A percentile compares a stretch with the other conserved stretches of the same genome.
phyloP scores from a whole-genome alignment of 176 grass and related monocot genomes.

The Phyllostachys edulis region DNA sequence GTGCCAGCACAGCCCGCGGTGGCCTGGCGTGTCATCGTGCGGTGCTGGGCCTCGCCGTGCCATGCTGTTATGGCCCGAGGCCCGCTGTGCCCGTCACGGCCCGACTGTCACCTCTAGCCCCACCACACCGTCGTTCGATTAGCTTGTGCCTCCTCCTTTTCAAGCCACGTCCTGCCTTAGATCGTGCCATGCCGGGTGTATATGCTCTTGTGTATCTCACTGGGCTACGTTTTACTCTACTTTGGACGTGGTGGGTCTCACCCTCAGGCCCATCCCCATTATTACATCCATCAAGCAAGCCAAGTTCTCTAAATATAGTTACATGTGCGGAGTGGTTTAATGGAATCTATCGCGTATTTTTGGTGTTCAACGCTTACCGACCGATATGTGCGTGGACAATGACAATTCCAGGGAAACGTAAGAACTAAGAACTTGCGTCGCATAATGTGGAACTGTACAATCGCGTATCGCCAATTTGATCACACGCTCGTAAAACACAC shows the following conservation, averaged over 20 bases:
- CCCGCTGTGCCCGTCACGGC: too few species aligned
- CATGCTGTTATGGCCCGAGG: too few species aligned
- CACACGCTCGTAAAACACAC: too few species aligned
- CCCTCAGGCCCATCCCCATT: slow-evolving; percentile 1
- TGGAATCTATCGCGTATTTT: not conserved
- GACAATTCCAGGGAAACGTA: not conserved
- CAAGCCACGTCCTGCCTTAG: too few species aligned
- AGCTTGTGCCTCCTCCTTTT: too few species aligned
- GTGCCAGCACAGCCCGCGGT: too few species aligned
- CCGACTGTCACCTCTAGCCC: too few species aligned
- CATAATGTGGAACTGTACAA: too few species aligned
- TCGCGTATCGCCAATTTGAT: too few species aligned
- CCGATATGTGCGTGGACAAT: not conserved
- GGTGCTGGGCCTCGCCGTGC: too few species aligned
- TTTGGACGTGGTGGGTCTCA: not conserved
- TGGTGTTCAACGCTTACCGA: slow-evolving; percentile 1
- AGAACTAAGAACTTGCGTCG: not conserved
- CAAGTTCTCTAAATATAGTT: not conserved
- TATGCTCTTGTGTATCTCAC: not conserved
- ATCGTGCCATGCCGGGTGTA: not conserved
- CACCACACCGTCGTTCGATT: too few species aligned
- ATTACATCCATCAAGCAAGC: slow-evolving; percentile 14
- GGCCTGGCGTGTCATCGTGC: too few species aligned
- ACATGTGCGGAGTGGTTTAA: slow-evolving; percentile 6
- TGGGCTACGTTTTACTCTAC: not conserved